A percentile compares a stretch with the other conserved stretches of the same genome.
Conservation (phyloP, 148 eudicot species). For the Rhododendron henanense region DNA sequence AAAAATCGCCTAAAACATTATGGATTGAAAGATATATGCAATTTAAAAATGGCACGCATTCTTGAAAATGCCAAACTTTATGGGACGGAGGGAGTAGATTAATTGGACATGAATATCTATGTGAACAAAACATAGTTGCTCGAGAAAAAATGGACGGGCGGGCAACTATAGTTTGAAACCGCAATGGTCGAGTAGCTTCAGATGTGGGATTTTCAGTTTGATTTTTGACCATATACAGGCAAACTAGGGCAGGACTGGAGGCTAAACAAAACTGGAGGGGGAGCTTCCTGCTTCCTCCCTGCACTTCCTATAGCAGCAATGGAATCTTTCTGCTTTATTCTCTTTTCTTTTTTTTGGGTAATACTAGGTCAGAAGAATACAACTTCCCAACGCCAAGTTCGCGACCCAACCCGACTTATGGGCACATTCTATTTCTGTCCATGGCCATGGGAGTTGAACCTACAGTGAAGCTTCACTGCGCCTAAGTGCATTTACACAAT, state of each 20-base stretch:
- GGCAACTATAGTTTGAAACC: neutral
- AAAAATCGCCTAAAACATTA: too few relatives aligned
- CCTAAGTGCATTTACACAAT: too few relatives aligned
- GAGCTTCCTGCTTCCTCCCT: neutral
- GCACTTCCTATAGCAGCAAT: neutral
- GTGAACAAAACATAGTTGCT: neutral
- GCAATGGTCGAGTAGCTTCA: neutral
- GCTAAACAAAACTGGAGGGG: neutral
- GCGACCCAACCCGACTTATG: neutral
- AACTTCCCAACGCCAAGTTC: too few relatives aligned
- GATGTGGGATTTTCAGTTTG: neutral
- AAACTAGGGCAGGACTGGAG: neutral
- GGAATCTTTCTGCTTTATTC: neutral
- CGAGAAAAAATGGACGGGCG: neutral
- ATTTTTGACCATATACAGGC: neutral
- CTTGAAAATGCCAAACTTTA: too few relatives aligned
- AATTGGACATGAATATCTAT: neutral
- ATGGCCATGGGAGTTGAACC: too few relatives aligned
- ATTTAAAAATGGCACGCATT: too few relatives aligned
- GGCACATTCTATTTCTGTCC: too few relatives aligned
- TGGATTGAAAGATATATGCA: too few relatives aligned
- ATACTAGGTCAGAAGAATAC: too few relatives aligned
- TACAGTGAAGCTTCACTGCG: too few relatives aligned
- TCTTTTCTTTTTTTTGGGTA: too few relatives aligned
- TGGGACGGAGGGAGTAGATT: too few relatives aligned